These are phyloP conservation scores for Nakaseomyces sp. DNA, from an alignment of 1,139 yeast species.

Conservation along the genomic window DNA sequence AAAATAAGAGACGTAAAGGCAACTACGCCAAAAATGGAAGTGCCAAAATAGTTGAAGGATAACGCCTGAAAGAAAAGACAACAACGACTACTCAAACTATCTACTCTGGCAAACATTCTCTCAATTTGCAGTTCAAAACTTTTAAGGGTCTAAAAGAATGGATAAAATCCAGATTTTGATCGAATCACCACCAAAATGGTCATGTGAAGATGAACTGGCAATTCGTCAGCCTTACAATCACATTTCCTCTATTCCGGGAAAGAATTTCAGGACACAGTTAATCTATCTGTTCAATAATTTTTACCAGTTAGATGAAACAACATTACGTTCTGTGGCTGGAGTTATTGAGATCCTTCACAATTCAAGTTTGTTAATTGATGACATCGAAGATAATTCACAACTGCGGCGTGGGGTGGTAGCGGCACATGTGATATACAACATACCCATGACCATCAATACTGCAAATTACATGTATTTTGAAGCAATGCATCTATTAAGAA, in stretches of 20 bases:
- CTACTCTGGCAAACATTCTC: no score
- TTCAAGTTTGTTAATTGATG: slow-evolving; percentile 67
- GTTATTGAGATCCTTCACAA: slow-evolving; percentile 54
- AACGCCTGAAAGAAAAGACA: no score
- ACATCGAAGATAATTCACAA: slow-evolving; percentile 70
- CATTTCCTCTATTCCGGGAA: slow-evolving; percentile 45
- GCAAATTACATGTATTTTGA: slow-evolving; percentile 76
- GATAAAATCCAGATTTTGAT: neutral
- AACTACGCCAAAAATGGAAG: no score
- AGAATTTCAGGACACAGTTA: slow-evolving; percentile 43
- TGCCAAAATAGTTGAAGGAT: no score
- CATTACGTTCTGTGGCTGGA: slow-evolving; percentile 34
- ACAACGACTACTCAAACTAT: no score
- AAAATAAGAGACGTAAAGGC: no score
- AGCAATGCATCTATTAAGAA: slow-evolving; percentile 40
- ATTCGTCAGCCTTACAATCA: slow-evolving; percentile 41
- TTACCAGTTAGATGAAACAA: slow-evolving; percentile 34
- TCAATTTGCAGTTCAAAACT: no score
- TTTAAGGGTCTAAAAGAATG: no score
- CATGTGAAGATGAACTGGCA: slow-evolving; percentile 14
- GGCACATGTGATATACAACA: slow-evolving; percentile 69
- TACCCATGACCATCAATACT: slow-evolving; percentile 71
- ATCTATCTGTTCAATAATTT: slow-evolving; percentile 44
- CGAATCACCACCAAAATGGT: slow-evolving; percentile 17
- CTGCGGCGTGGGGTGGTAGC: slow-evolving; percentile 68